Percentiles rank a stretch among this genome's conserved stretches.
These are phyloP conservation scores for Apiotrichum sp. DNA, from an alignment of 1,284 basidiomycete genomes.

Conservation along the genomic window DNA sequence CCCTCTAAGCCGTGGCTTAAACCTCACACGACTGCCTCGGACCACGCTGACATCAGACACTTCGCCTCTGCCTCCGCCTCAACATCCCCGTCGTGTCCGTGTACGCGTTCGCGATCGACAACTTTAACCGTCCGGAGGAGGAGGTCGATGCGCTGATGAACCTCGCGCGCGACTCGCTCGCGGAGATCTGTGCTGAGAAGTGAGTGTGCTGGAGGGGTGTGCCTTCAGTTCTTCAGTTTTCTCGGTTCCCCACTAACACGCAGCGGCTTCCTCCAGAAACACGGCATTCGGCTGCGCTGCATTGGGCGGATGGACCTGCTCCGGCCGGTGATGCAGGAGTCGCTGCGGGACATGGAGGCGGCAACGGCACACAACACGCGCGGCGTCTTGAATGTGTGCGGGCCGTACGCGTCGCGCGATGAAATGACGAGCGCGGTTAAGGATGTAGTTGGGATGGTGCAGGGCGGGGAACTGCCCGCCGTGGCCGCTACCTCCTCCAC, in stretches of 20 bases:
- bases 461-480: slow-evolving; percentile 36
- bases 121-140: slow-evolving; percentile 79
- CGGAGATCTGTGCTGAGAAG: slow-evolving; percentile 79
- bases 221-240: too few relatives aligned
- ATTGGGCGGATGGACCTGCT: slow-evolving; percentile 73
- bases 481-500: slow-evolving; percentile 4
- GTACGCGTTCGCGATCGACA: slow-evolving; percentile 96
- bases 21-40: neutral
- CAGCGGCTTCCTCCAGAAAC: slow-evolving; percentile 69
- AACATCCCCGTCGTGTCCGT: slow-evolving; percentile 77
- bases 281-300: slow-evolving; percentile 80
- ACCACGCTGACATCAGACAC: slow-evolving; percentile 53
- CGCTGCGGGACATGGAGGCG: slow-evolving; percentile 67
- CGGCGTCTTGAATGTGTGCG: slow-evolving; percentile 87
- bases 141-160: slow-evolving; percentile 87
- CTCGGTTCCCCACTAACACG: neutral
- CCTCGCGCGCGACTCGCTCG: slow-evolving; percentile 71
- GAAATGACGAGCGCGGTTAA: slow-evolving; percentile 79
- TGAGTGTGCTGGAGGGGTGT: slow-evolving; percentile 44
- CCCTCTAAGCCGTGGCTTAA: neutral
- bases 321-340: slow-evolving; percentile 65
- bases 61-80: slow-evolving; percentile 74
- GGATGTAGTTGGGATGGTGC: slow-evolving; percentile 53
- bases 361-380: slow-evolving; percentile 72
- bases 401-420: slow-evolving; percentile 86